phyloP scores from a whole-genome alignment of 2,329 filamentous ascomycete species.

The Talaromyces sp. region DNA sequence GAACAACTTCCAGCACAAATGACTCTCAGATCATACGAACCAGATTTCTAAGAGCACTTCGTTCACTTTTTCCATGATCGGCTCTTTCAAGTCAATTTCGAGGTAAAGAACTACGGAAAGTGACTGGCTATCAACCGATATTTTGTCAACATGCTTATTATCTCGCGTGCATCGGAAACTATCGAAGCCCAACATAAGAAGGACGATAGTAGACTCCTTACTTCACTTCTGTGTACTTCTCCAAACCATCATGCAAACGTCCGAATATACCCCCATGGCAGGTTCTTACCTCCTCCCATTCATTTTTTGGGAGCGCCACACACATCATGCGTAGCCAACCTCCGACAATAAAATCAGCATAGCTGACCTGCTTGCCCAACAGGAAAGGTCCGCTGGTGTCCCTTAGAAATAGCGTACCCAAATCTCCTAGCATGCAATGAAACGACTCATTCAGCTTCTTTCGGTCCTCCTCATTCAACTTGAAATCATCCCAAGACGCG shows the following conservation, averaged over 20 bases:
- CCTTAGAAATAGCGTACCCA: constrained; percentile 40
- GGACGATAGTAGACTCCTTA: neutral
- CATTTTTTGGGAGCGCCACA: constrained; percentile 36
- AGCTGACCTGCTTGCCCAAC: constrained; percentile 42
- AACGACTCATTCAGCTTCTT: constrained; percentile 39
- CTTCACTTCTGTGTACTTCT: constrained; percentile 33
- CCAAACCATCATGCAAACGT: constrained; percentile 45
- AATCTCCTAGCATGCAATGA: constrained; percentile 35
- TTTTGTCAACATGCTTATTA: too few species aligned
- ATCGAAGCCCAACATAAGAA: neutral
- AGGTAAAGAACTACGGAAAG: too few species aligned
- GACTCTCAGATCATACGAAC: too few species aligned
- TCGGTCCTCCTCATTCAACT: constrained; percentile 36
- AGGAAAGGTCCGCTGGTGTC: constrained; percentile 47
- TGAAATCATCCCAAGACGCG: constrained; percentile 37
- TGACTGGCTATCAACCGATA: too few species aligned
- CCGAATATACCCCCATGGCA: constrained; percentile 53
- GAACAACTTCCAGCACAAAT: too few species aligned
- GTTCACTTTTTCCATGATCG: too few species aligned
- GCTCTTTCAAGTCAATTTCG: too few species aligned
- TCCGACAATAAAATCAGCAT: constrained; percentile 56
- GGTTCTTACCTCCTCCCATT: constrained; percentile 45
- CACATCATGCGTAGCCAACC: constrained; percentile 50
- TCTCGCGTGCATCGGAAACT: too few species aligned
- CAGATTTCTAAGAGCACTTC: too few species aligned